Base-by-base conservation (phyloP, 169 alveolate species). In the Plasmodium coatneyi region DNA sequence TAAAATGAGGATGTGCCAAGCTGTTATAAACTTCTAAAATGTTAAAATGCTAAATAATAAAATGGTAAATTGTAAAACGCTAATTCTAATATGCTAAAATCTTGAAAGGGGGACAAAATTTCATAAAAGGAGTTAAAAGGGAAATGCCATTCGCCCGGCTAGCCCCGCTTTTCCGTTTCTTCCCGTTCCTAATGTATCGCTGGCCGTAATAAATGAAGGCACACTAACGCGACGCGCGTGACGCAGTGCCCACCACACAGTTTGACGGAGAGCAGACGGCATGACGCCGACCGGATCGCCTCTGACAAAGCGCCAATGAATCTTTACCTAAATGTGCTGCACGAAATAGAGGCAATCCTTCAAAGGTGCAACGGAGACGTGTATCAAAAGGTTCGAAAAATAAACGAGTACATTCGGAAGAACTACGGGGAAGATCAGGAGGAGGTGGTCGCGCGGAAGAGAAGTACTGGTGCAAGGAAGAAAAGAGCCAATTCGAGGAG, bases 301-400 rank as follows among this genome's bases (percentile, higher is more conserved):
- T 49, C 60, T 49, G 25, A 49, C 60, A 12, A 49, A 49, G 32
- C 39, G 36, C 82, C 9, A 87, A 87, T 87, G 93, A 79, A 60
- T 79, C 49, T 87, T 87, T 41, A 87, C 83, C 71, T 87, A 32
- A 79, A 87, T 66, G 82, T 79, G 30, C 36, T 87, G 16, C 90
- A 79, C 36, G 90, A 87, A 87, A 87, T 87, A 36, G 93, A 87
- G 71, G 30, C 30, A 43, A 79, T 87, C n/a, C 82, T 87, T 39
- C 82, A 87, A 87, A 87, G 71, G 81, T 87, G 93, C 71, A 87
- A 87, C 72, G 71, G 46, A 30, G 86, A 91, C 41, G 74, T 89
- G 12, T 76, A 41, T 71, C 30, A 39, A 80, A 80, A 80, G 56
- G 83, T 91, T 30, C 36, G 32, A 3, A 91, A 71, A 9, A 28